Base-by-base conservation (phyloP, 768 basidiomycete genomes). In the Trametes maxima region DNA sequence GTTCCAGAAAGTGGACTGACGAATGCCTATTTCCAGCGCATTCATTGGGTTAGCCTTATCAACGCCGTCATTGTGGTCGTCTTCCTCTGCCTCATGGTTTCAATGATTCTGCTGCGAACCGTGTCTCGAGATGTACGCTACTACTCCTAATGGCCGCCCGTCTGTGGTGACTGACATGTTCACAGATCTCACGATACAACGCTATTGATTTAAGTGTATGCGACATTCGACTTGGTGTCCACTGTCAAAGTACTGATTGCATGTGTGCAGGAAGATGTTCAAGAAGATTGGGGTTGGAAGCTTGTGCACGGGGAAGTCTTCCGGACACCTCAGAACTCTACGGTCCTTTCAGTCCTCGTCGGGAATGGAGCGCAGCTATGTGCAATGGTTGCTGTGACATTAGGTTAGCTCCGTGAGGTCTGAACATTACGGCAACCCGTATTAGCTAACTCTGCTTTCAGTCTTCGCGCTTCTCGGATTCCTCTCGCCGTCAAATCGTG, bases 281-380 rank as follows among this genome's bases (percentile, higher is more conserved):
- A 95, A 74, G 96, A 98, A 77, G 96, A 98, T 67, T 96, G 89
- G 84, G 96, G 96, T 1, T 98, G 96, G 96, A 98, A 98, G 71
- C 84, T 98, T 17, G 87, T 98, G 22, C 94, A 97, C 67, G 95
- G 94, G 21, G 96, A 98, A 75, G 92, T 98, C 17, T 98, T 98
- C 80, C 85, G 96, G 21, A 79, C 88, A 1, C 96, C 96, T 0
- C 76, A 77, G 46, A 82, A 88, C 54, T 86, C 94, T 0, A 85
- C 95, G 81, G 64, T 89, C 8, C 77, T 98, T 8, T 88, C 94
- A 3, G 83, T 94, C 39, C 82, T 95, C 75, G 87, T 90, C n/a
- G 96, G 96, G 12, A 98, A 94, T 69, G 94, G 94, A 8, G 78
- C 86, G 28, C 95, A 97, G 70, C 76, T 95, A 6, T 86, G 85